Evolutionary conservation across 2,329 filamentous ascomycete species (phyloP).

Genomic region (Venturia nashicola): DNA sequence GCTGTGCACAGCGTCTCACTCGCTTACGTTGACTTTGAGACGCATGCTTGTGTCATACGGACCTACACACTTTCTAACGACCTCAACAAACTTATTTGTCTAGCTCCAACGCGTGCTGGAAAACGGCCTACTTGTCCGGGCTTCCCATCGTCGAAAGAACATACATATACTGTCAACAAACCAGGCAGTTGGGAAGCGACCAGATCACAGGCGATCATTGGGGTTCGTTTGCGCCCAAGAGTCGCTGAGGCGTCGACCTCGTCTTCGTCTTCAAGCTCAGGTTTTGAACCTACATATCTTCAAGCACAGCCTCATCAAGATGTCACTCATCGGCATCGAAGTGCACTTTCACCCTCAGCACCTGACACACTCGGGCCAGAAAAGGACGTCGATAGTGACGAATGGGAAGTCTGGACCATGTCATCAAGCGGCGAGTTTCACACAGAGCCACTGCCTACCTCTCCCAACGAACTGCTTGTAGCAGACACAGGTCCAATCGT

Average conservation of each 20-base stretch:
- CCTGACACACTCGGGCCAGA: not conserved
- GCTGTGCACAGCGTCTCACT: conserved; percentile 52
- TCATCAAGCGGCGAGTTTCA: conserved; percentile 34
- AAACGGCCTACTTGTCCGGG: conserved; percentile 25
- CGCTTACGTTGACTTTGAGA: conserved; percentile 48
- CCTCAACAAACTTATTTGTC: conserved; percentile 41
- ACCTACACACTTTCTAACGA: conserved; percentile 46
- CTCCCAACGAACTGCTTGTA: conserved; percentile 44
- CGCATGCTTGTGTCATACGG: conserved; percentile 51
- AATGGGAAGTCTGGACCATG: conserved; percentile 44
- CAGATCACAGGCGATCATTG: conserved; percentile 48
- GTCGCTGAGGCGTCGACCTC: not conserved
- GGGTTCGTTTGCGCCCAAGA: conserved; percentile 35
- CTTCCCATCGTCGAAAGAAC: conserved; percentile 33
- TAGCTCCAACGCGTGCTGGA: conserved; percentile 28
- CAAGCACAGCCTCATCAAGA: not conserved
- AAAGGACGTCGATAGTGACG: not conserved
- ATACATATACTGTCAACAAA: conserved; percentile 42
- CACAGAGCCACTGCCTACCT: conserved; percentile 22
- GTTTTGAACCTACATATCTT: not conserved
- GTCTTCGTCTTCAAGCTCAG: not conserved
- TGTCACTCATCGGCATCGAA: not conserved
- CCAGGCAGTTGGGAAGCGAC: conserved; percentile 56
- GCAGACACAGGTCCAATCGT: conserved; percentile 53
- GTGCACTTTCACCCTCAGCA: not conserved